Percentiles rank a stretch among this genome's conserved stretches.
These are phyloP conservation scores for Penicillium fuscoglaucum DNA, from an alignment of 2,329 filamentous ascomycete genomes.

Conservation along the genomic window DNA sequence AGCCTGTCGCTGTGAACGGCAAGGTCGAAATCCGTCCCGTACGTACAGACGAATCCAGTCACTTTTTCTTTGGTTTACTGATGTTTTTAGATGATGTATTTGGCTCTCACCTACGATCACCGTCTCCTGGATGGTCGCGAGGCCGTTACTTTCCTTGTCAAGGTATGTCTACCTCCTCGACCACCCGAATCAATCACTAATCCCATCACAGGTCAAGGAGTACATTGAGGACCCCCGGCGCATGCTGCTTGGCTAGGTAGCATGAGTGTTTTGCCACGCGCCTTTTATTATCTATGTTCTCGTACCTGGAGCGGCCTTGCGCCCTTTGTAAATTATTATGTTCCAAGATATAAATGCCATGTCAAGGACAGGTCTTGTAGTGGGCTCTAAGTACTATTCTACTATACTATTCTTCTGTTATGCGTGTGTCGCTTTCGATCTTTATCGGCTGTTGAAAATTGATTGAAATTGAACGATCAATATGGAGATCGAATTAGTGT, in stretches of 20 bases:
- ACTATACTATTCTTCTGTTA: background rate
- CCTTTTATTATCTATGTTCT: slow-evolving; percentile 16
- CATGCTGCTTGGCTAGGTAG: slow-evolving; percentile 67
- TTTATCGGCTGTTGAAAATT: background rate
- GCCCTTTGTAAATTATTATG: slow-evolving; percentile 33
- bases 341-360: slow-evolving; percentile 25
- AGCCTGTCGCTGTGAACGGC: slow-evolving; percentile 83
- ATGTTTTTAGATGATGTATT: slow-evolving; percentile 80
- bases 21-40: slow-evolving; percentile 88
- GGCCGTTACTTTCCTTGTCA: slow-evolving; percentile 93
- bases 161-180: slow-evolving; percentile 50
- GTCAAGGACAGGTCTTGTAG: slow-evolving; percentile 11
- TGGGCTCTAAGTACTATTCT: background rate
- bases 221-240: slow-evolving; percentile 92
- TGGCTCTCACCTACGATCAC: slow-evolving; percentile 96
- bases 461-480: background rate
- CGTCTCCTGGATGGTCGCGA: slow-evolving; percentile 92
- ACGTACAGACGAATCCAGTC: slow-evolving; percentile 29
- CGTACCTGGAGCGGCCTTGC: slow-evolving; percentile 19
- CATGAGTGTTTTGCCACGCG: background rate
- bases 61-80: background rate
- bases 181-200: slow-evolving; percentile 12
- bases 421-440: background rate
- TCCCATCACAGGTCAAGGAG: slow-evolving; percentile 68
- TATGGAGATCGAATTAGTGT: background rate